Evolutionary conservation across 768 basidiomycete species (phyloP).

Genomic region (Sporobolomyces roseus): DNA sequence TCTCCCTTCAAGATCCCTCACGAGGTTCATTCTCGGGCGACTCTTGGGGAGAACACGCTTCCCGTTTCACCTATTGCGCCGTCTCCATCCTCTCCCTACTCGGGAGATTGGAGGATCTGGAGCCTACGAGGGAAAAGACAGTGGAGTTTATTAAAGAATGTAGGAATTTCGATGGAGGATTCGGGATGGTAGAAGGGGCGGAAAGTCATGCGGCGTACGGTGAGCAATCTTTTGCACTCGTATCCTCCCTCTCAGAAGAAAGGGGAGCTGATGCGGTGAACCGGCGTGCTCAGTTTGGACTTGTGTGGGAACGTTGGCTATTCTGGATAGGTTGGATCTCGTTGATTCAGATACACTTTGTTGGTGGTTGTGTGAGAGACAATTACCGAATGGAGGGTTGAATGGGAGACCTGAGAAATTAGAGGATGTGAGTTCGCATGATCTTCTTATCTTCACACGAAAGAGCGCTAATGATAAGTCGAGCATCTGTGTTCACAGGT

Average conservation of each 20-base stretch:
- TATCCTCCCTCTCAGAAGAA: no score
- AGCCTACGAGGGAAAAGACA: constrained; percentile 57
- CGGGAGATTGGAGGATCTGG: constrained; percentile 65
- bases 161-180: constrained; percentile 92
- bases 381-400: constrained; percentile 85
- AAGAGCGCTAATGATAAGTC: no score
- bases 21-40: constrained; percentile 90
- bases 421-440: constrained; percentile 66
- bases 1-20: constrained; percentile 69
- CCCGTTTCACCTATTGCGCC: constrained; percentile 86
- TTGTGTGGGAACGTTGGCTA: constrained; percentile 79
- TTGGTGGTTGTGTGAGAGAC: constrained; percentile 93
- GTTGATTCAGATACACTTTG: constrained; percentile 74
- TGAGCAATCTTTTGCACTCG: constrained; percentile 48
- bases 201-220: constrained; percentile 93
- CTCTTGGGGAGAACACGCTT: constrained; percentile 83
- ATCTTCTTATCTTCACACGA: background rate
- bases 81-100: constrained; percentile 76
- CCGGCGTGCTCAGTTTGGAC: constrained; percentile 66
- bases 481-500: constrained; percentile 61
- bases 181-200: constrained; percentile 74
- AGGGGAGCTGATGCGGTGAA: background rate
- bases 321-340: constrained; percentile 72
- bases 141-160: constrained; percentile 71
- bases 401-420: constrained; percentile 98